Conservation (phyloP, 352 stramenopile species). For the Thraustochytrium sp. region DNA sequence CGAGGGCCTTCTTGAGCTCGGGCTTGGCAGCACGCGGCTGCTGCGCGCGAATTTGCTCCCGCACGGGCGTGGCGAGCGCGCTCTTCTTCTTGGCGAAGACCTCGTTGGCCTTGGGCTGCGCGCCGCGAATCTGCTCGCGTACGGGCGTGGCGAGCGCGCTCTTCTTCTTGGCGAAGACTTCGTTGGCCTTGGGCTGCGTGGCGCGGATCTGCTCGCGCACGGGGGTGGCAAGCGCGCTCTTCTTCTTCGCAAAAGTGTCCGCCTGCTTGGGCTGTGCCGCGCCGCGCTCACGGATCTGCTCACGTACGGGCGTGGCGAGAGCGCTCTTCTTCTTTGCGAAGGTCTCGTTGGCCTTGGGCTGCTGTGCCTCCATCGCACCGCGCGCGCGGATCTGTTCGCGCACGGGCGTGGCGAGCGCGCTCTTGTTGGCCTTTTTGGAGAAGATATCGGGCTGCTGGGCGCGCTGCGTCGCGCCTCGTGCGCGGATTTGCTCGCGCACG, state of each 20-base stretch:
- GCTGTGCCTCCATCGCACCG: not conserved
- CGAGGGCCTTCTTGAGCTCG: not conserved
- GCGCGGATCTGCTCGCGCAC: not conserved
- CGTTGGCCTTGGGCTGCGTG: not conserved
- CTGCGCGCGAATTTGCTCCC: not conserved
- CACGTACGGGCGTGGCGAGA: no score
- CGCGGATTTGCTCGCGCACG: not conserved
- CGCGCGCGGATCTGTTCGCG: not conserved
- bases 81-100: conserved; percentile 7
- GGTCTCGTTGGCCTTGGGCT: not conserved
- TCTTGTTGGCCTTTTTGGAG: not conserved
- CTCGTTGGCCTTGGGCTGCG: not conserved
- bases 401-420: not conserved
- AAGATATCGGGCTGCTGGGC: not conserved
- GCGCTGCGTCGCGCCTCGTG: not conserved
- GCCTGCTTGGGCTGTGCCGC: not conserved
- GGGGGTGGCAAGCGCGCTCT: not conserved
- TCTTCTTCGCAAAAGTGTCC: no score
- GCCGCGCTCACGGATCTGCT: not conserved
- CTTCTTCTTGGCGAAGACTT: not conserved
- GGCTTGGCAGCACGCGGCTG: not conserved
- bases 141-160: not conserved
- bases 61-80: not conserved
- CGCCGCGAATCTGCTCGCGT: not conserved
- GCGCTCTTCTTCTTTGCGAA: conserved; percentile 3